phyloP scores from a whole-genome alignment of 495 filamentous ascomycete species.

The Podospora australis region DNA sequence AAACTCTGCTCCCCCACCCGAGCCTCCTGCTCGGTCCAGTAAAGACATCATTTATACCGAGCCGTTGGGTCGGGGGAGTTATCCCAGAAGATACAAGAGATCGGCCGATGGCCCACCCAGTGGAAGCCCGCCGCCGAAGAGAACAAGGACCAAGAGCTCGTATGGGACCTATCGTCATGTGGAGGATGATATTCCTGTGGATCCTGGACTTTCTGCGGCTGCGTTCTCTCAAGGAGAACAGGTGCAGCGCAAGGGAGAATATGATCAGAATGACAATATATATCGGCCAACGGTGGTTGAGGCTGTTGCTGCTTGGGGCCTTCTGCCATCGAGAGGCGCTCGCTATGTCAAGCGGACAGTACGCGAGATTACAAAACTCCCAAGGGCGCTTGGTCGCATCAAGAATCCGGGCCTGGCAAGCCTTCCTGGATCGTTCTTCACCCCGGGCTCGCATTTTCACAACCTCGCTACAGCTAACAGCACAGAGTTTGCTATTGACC shows the following conservation, averaged over 20 bases:
- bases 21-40: no score
- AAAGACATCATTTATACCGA: no score
- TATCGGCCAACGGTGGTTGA: slow-evolving; percentile 22
- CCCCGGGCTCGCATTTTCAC: neutral
- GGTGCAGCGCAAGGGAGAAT: no score
- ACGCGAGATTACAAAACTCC: slow-evolving; percentile 15
- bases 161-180: neutral
- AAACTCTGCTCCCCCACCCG: no score
- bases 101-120: slow-evolving; percentile 4
- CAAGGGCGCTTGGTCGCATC: slow-evolving; percentile 17
- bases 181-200: slow-evolving; percentile 10
- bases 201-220: slow-evolving; percentile 6
- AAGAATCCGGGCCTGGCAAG: slow-evolving; percentile 27
- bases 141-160: neutral
- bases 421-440: slow-evolving; percentile 22
- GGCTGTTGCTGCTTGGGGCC: slow-evolving; percentile 25
- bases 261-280: neutral
- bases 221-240: neutral
- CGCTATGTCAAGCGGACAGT: slow-evolving; percentile 4
- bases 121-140: slow-evolving; percentile 14
- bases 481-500: no score
- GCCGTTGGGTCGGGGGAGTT: no score
- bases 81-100: slow-evolving; percentile 17
- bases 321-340: slow-evolving; percentile 17
- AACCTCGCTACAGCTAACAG: no score